Evolutionary conservation across 2,329 filamentous ascomycete species (phyloP), one percentile per base, ranked within the genome.

Genomic region (Diaporthe nobilis): DNA sequence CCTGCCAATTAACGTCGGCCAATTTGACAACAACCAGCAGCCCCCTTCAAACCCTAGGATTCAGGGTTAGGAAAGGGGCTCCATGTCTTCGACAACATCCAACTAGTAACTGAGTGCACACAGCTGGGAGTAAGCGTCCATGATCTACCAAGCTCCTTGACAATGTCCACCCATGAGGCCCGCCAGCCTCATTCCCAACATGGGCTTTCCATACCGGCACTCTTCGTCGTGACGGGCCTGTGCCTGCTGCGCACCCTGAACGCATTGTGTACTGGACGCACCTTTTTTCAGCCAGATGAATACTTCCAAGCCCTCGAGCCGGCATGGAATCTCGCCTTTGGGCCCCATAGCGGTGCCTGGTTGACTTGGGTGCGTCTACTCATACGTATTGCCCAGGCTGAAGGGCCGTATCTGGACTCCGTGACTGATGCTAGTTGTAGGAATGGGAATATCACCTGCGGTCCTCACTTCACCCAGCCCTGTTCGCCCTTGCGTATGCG

Each of bases 211-310:
- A 65, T 77, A 72, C 28, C 71, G 22, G n/a, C 71, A 75, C 22
- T 71, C 51, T 74, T 87, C 72, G 79, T 84, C 22, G 78, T 87
- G 55, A 79, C 80, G 22, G 80, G 84, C 67, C 84, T 91, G 72
- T 80, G 98, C 79, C 87, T 91, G 55, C 90, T 98, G 78, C 94
- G 97, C 73, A 89, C 96, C 78, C 83, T 94, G 82, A 98, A 98
- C 85, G 92, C 95, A 44, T 88, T 97, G 80, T 91, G 89, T 77
- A 88, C 97, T 75, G 76, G 76, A 2, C 88, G 91, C 78, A 98
- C 97, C 28, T 99, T 98, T 84, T 99, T 99, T 86, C 97, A 99
- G 84, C 97, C 97, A 39, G 97, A 99, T 86, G 97, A 99, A 85
- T 98, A 95, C 87, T 99, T 97, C 82, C 97, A 99, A 83, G 94